Percentiles rank a stretch among this genome's conserved stretches.
Evolutionary conservation across 768 basidiomycete species (phyloP).

Genomic region (Tulasnella sp.): DNA sequence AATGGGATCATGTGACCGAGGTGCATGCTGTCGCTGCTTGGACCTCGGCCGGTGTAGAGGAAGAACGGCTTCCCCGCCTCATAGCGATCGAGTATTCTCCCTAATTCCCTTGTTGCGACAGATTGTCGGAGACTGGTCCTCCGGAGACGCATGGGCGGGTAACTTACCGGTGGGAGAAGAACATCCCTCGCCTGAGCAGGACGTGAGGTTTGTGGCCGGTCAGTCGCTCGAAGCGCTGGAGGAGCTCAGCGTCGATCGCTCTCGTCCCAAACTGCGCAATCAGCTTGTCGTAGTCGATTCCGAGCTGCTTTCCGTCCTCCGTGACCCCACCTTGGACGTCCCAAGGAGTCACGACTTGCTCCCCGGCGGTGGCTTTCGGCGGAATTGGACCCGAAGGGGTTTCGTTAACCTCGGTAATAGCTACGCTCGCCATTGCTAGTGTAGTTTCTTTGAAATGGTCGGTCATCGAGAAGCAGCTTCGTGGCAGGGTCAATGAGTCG

Average conservation of each 20-base stretch:
- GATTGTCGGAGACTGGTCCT: background rate
- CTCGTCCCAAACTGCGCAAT: constrained; percentile 92
- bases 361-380: constrained; percentile 38
- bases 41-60: constrained; percentile 96
- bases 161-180: constrained; percentile 94
- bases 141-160: constrained; percentile 5
- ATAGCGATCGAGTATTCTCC: constrained; percentile 90
- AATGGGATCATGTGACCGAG: constrained; percentile 97
- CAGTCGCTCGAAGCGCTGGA: constrained; percentile 87
- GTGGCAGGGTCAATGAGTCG: constrained; percentile 4
- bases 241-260: constrained; percentile 69
- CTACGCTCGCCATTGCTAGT: constrained; percentile 29
- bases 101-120: constrained; percentile 69
- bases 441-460: constrained; percentile 31
- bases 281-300: constrained; percentile 96
- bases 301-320: constrained; percentile 85
- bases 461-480: constrained; percentile 12
- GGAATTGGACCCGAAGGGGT: constrained; percentile 8
- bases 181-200: constrained; percentile 87
- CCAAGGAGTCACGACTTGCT: constrained; percentile 95
- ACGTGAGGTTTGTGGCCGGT: constrained; percentile 89
- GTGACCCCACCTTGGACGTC: constrained; percentile 92
- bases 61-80: constrained; percentile 98
- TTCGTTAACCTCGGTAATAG: constrained; percentile 28
- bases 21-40: constrained; percentile 96